Evolutionary conservation across 192 early-diverging fungal genomes (phyloP), one percentile per base, ranked within the genome.

Genomic region (Podila epigama): DNA sequence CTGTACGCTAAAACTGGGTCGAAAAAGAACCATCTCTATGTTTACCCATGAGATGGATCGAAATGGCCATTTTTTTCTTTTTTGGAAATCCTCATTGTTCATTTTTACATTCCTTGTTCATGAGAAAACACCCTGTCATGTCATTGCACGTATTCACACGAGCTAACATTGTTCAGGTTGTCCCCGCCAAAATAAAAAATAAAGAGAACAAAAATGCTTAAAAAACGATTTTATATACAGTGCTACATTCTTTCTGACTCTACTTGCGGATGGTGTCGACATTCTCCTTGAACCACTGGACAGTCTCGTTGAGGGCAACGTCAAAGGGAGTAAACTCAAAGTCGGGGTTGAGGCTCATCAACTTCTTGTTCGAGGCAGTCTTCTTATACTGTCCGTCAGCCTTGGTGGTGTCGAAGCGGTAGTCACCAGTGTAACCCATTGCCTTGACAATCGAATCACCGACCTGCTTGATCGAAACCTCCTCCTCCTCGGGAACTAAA

Each of bases 371-470:
- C n/a, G 84, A 92, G 32, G 93, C 93, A 36, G 93, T 93, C 87
- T 93, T 94, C 77, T 93, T 94, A 67, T 80, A 91, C 75, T 94
- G 93, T 37, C 92, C 93, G 78, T 94, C 93, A 22, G 90, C 82
- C 69, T 87, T 87, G 32, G 84, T 82, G 40, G 86, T 85, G 83
- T 94, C 93, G 78, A 91, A 94, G 58, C 83, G 53, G 78, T 90
- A 84, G 28, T 84, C 79, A 1, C 91, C 92, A 59, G 82, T 57
- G 81, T 90, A 94, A 18, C 71, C 86, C 78, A 94, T 75, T 22
- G 87, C 85, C 22, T 84, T 79, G 34, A 92, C 92, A 63, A 94
- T 92, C n/a, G 82, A 72, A 62, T 92, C 88, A 50, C 91, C 92
- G 37, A 94, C 88, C 68, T 90, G 79, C 72, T 88, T 88, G 79